A percentile compares a stretch with the other conserved stretches of the same genome.
These are phyloP conservation scores for Steccherinum ochraceum DNA, from an alignment of 768 basidiomycete genomes.

Conservation along the genomic window DNA sequence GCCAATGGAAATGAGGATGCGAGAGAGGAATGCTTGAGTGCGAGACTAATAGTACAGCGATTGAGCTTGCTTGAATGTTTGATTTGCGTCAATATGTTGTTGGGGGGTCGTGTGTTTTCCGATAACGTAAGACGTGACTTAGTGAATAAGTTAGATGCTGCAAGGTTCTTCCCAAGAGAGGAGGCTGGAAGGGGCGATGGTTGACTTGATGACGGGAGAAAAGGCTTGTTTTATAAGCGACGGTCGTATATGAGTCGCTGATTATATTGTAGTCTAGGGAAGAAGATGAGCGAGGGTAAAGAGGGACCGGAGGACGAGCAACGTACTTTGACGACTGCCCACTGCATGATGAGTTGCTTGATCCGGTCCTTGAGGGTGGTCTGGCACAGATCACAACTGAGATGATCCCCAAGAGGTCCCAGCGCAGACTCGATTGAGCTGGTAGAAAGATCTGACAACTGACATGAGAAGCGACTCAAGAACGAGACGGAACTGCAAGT, in stretches of 20 bases:
- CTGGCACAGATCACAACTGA: conserved; percentile 66
- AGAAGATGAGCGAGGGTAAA: no score
- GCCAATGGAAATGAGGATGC: no score
- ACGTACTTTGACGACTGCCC: conserved; percentile 73
- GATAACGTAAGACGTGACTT: not conserved
- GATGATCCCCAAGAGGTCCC: conserved; percentile 59
- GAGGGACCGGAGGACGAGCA: no score
- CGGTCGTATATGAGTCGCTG: no score
- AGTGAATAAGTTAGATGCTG: not conserved
- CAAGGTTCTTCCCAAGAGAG: no score
- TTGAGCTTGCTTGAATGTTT: not conserved
- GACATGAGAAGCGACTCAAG: not conserved
- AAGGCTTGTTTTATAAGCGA: no score
- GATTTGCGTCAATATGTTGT: not conserved
- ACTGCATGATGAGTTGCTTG: conserved; percentile 62
- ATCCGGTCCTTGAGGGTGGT: conserved; percentile 57
- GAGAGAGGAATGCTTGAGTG: no score
- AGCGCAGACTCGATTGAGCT: conserved; percentile 68
- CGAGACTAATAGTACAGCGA: no score
- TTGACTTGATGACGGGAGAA: no score
- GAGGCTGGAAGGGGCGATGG: no score
- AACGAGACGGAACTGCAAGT: not conserved
- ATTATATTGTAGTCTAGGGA: no score
- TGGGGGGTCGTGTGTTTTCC: not conserved
- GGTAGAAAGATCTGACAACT: conserved; percentile 58